Base-by-base conservation (phyloP, 1,284 basidiomycete genomes). In the Neonothopanus nambi region DNA sequence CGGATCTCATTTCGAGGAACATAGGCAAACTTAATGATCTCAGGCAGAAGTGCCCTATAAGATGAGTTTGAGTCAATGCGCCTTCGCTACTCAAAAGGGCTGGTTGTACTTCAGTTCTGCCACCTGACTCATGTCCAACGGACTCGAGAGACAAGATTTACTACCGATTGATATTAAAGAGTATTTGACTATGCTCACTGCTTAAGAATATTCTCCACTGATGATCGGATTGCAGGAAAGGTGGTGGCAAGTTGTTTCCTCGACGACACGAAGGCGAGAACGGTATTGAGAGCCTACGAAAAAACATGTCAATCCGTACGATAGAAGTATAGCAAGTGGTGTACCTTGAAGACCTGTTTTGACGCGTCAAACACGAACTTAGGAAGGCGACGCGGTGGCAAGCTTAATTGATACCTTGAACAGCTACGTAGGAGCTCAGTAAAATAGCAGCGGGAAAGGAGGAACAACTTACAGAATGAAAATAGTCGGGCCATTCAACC, bases 201-300 rank as follows among this genome's bases (percentile, higher is more conserved):
- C 63, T 89, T 90, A 8, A 93, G 71, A 13, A 94, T 74, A 39
- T 79, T 76, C 70, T 95, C 91, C 0, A 93, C 91, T 23, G 91
- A 91, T 11, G 79, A 78, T 44, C 87, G 81, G 35, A 95, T 79
- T 6, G 85, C 80, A 4, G 86, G 77, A 65, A 93, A 95, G 0
- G 91, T 93, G 2, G 84, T 87, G 2, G 91, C 88, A 48, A 96
- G 72, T 59, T 92, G 85, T 61, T 92, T 92, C 60, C 91, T 79
- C 0, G 91, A 87, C 3, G 90, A 89, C 52, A 92, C 82, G 63
- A 96, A 96, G 0, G 91, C 92, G 49, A 95, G 82, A 2, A 96
- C 91, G 4, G 93, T 94, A 62, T 95, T 95, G 55, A 96, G 73
- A 15, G 93, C 91, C 88, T 94, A 33, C 46, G 24, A 39, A 23